Evolutionary conservation across 306 rosid genomes (phyloP), one percentile per base, ranked within the genome.

Genomic region (Nissolia schottii): DNA sequence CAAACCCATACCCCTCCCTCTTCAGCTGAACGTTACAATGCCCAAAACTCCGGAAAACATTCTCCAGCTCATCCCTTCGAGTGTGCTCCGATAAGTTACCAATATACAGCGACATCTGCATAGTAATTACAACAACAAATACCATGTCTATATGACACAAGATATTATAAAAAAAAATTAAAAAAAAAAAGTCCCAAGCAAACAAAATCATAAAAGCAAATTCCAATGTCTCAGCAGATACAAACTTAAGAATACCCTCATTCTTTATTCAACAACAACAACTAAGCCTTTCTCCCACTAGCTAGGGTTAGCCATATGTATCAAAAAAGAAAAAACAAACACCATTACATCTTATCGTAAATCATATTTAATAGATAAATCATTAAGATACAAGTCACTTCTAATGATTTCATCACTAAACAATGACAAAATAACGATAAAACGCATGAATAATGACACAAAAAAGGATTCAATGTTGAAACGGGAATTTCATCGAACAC

Each of bases 1-100:
- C 85, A 75, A 87, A 90, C 31, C 92, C 96, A 78, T 83, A 87
- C 14, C 86, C 86, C 70, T 78, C 89, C 82, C 79, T 82, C 70
- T 90, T 87, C 45, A 84, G 11, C 64, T 55, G 75, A 34, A 90
- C 77, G 15, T 76, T 79, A 25, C 92, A 90, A 6, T 32, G 80
- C 7, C 96, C 92, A 75, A 83, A 87, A 70, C 75, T 79, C 27
- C 71, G 31, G 68, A 90, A 90, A 31, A 78, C 78, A 61, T 8
- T 57, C 70, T 76, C 89, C 3, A 87, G 86, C 29, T 87, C 87
- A 62, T 83, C 92, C 77, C 73, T 69, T 10, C 82, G 83, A 29
- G 81, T 69, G 50, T 56, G 74, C 22, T 80, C 73, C 0, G 87
- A 76, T 28, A 90, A 72, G 23, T 85, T 87, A 46, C 92, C 90